Conservation (phyloP, 2,329 filamentous ascomycete species). For the Ampelomyces quisqualis region DNA sequence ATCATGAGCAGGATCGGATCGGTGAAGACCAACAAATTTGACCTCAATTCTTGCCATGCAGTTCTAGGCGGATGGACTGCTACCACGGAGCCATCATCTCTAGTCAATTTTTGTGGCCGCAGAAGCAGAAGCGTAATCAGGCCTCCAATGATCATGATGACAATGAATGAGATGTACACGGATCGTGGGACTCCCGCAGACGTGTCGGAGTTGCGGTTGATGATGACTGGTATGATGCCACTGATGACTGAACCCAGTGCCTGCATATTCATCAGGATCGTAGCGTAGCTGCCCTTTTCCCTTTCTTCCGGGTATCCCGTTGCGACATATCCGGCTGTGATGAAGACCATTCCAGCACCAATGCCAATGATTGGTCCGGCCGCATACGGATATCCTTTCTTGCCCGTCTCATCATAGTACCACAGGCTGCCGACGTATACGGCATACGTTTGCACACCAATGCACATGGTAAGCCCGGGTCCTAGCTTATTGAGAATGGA, state of each 20-base stretch:
- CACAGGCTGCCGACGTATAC: constrained; percentile 37
- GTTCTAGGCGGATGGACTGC: constrained; percentile 30
- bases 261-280: constrained; percentile 37
- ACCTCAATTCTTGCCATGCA: constrained; percentile 28
- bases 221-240: constrained; percentile 36
- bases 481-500: constrained; percentile 37
- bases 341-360: constrained; percentile 37
- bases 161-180: constrained; percentile 35
- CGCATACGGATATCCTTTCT: constrained; percentile 33
- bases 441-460: constrained; percentile 35
- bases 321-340: constrained; percentile 34
- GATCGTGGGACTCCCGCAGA: constrained; percentile 31
- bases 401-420: constrained; percentile 38
- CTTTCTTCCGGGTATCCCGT: constrained; percentile 36
- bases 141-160: constrained; percentile 33
- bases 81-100: constrained; percentile 34
- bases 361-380: constrained; percentile 36
- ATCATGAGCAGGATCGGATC: constrained; percentile 33
- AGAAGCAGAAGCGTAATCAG: constrained; percentile 26
- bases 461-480: constrained; percentile 34
- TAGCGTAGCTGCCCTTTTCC: constrained; percentile 34
- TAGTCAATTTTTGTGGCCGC: constrained; percentile 30
- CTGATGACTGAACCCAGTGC: constrained; percentile 32
- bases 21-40: constrained; percentile 30
- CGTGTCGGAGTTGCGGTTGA: constrained; percentile 31